These are phyloP conservation scores for Arxiozyma telluris DNA, from an alignment of 1,139 yeast species.

Conservation along the genomic window DNA sequence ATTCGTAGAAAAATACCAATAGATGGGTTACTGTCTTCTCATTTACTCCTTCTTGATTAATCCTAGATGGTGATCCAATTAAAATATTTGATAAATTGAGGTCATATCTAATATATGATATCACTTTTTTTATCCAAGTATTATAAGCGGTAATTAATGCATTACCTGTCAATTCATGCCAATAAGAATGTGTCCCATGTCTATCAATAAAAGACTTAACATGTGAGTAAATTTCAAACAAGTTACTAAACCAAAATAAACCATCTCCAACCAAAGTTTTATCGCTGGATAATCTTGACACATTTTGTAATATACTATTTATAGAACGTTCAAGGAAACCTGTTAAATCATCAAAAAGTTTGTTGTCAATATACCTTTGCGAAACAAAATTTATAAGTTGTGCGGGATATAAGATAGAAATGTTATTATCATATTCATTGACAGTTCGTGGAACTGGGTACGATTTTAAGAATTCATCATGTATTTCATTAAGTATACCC, in stretches of 20 bases:
- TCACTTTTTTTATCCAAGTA: conserved; percentile 89
- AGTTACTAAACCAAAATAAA: conserved; percentile 94
- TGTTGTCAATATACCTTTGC: conserved; percentile 41
- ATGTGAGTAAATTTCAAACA: conserved; percentile 87
- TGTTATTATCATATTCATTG: conserved; percentile 66
- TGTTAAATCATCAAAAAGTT: conserved; percentile 3
- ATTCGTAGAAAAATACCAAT: conserved; percentile 31
- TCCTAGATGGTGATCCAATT: conserved; percentile 64
- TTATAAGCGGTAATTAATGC: conserved; percentile 48
- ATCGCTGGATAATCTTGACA: conserved; percentile 61
- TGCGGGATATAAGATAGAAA: conserved; percentile 89
- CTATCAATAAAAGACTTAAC: conserved; percentile 38
- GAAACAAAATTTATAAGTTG: conserved; percentile 80
- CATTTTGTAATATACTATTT: conserved; percentile 66
- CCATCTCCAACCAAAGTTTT: conserved; percentile 74
- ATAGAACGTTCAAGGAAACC: conserved; percentile 1
- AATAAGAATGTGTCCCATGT: conserved; percentile 46
- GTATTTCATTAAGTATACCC: conserved; percentile 46
- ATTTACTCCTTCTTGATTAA: not conserved
- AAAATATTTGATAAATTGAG: conserved; percentile 81
- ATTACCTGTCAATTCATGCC: conserved; percentile 43
- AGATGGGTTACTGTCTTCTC: conserved; percentile 5
- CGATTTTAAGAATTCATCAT: conserved; percentile 74
- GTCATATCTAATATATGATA: conserved; percentile 6
- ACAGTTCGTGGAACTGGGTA: conserved; percentile 41